Base-by-base conservation (phyloP, 495 filamentous ascomycete genomes). In the Podospora didyma region DNA sequence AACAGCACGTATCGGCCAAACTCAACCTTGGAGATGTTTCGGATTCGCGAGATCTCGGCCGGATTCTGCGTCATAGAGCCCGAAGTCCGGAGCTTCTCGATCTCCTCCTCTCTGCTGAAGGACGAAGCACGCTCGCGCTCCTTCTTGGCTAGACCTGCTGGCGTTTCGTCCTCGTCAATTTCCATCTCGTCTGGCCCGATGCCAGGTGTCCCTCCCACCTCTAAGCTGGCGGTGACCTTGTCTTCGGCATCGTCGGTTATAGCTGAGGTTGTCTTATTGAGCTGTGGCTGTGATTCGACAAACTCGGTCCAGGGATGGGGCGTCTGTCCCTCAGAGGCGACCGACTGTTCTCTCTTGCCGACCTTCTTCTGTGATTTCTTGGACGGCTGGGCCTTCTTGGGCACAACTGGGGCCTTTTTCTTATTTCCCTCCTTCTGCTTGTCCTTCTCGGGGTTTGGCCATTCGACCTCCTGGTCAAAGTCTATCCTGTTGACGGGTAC, bases 11-110 rank as follows among this genome's bases (percentile, higher is more conserved):
- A 87, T 60, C 87, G 84, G 42, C 94, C 94, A 81, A 98, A 96
- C 72, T 98, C 94, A 2, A 97, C 86, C 31, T 85, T 87, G 26
- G 85, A 88, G 62, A 98, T 83, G 65, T 98, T 98, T 56, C 94
- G 88, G 44, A 98, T 95, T 35, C 94, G 90, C 19, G 93, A 93
- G 54, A 98, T 92, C 65, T 98, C 95, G 19, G 95, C 90, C 44
- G 94, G 94, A 62, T 96, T 97, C 67, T 98, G 95, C 17, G 95
- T 97, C 94, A 98, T 97, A 64, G 90, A 96, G 46, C 94, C 94
- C 41, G 86, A 86, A 7, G 91, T 96, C 41, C 94, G 88, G 3
- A 98, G 81, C 62, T 94, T 92, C 68, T 97, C 93, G 56, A 97
- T 96, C 65, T 98, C 94, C 62, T 96, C 89, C 72, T 96, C 90